A percentile compares a stretch with the other conserved stretches of the same genome.
Evolutionary conservation across 257 asterid genomes (phyloP).

Genomic region (Przewalskia tangutica): DNA sequence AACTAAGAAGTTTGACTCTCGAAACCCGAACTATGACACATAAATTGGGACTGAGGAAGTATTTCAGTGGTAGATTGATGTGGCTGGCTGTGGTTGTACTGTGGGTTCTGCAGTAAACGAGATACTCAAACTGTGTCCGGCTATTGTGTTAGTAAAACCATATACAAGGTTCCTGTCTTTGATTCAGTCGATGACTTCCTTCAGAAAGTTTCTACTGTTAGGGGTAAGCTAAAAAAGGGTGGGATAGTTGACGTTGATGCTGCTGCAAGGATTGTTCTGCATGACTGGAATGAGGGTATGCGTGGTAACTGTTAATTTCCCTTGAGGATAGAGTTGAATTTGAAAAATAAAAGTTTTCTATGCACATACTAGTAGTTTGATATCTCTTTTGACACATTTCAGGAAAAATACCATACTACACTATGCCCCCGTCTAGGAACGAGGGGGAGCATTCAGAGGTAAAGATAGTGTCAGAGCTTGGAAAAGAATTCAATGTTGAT

Average conservation of each 20-base stretch:
- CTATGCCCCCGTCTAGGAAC: slow-evolving; percentile 76
- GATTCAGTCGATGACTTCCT: slow-evolving; percentile 83
- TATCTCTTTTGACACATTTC: slow-evolving; percentile 1
- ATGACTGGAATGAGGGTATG: slow-evolving; percentile 93
- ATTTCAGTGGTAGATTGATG: neutral
- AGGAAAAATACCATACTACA: slow-evolving; percentile 97
- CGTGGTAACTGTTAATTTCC: neutral
- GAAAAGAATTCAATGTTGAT: slow-evolving; percentile 65
- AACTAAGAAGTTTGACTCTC: no score
- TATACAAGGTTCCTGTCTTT: slow-evolving; percentile 68
- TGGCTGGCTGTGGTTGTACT: neutral
- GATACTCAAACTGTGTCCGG: slow-evolving; percentile 82
- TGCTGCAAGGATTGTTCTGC: slow-evolving; percentile 84
- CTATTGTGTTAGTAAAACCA: slow-evolving; percentile 41
- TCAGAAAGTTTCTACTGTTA: slow-evolving; percentile 65
- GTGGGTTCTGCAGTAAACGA: slow-evolving; percentile 57
- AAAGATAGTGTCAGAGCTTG: slow-evolving; percentile 63
- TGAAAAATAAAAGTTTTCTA: neutral
- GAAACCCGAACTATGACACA: no score
- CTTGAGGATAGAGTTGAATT: neutral
- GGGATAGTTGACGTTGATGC: slow-evolving; percentile 75
- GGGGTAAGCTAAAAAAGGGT: slow-evolving; percentile 92
- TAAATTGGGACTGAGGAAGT: no score
- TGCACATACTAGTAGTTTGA: neutral
- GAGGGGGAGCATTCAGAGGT: slow-evolving; percentile 61